Evolutionary conservation across 2,329 filamentous ascomycete species (phyloP).

Genomic region (Paecilomyces formosus): DNA sequence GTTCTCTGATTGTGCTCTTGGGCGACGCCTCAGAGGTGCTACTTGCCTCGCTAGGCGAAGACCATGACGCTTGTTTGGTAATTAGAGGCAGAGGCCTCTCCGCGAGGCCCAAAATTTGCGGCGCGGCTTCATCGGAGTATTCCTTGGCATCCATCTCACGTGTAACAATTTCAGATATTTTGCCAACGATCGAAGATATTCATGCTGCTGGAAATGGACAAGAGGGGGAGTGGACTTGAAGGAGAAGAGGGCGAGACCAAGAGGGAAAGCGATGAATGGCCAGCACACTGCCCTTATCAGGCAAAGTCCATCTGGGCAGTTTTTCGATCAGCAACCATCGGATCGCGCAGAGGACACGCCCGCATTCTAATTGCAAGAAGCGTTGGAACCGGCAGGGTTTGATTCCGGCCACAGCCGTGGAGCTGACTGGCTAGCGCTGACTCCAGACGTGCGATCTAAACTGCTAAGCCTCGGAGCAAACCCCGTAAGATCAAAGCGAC

Average conservation of each 20-base stretch:
- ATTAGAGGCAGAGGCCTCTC: not conserved
- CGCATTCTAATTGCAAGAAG: not conserved
- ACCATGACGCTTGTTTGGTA: conserved; percentile 2
- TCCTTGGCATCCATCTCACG: not conserved
- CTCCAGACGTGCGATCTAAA: not conserved
- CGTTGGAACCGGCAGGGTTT: not conserved
- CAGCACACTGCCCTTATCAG: conserved; percentile 20
- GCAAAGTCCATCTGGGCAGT: conserved; percentile 13
- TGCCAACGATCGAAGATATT: not conserved
- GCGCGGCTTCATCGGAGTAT: not conserved
- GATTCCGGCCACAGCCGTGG: not conserved
- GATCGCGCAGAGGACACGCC: not conserved
- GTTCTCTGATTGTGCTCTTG: conserved; percentile 5
- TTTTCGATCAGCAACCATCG: not conserved
- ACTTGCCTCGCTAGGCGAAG: not conserved
- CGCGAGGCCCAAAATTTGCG: not conserved
- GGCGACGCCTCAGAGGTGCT: not conserved
- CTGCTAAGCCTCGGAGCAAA: not conserved
- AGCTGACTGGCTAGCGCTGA: not conserved
- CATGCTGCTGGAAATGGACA: not conserved
- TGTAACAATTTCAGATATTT: not conserved
- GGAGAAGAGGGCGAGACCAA: not conserved
- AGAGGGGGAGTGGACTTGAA: not conserved
- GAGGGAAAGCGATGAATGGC: conserved; percentile 16
- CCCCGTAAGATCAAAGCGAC: not conserved